phyloP scores from a whole-genome alignment of 345 rosid genomes.

The Clarkia xantiana region DNA sequence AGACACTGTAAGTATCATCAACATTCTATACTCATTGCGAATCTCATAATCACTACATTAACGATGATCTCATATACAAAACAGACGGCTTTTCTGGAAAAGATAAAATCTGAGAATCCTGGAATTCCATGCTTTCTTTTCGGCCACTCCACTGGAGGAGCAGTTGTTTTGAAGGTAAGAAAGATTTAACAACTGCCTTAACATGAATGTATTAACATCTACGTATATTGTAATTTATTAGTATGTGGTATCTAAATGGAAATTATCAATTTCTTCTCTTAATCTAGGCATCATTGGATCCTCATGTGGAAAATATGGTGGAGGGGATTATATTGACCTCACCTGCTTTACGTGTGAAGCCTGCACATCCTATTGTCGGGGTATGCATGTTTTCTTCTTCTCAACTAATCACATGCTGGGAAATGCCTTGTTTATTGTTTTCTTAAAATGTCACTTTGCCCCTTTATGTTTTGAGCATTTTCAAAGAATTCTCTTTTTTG shows the following conservation, averaged over 20 bases:
- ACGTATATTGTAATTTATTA: too few relatives aligned
- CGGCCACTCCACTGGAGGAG: slow-evolving; percentile 98
- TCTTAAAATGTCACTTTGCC: background rate
- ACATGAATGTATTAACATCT: slow-evolving; percentile 1
- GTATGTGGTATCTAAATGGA: background rate
- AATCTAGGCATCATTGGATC: slow-evolving; percentile 63
- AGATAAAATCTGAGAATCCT: slow-evolving; percentile 57
- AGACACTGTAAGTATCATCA: slow-evolving; percentile 60
- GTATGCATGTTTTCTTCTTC: slow-evolving; percentile 21
- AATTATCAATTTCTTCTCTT: slow-evolving; percentile 1
- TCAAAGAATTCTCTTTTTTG: too few relatives aligned
- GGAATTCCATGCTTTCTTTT: slow-evolving; percentile 90
- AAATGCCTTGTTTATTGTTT: background rate
- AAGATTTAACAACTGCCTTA: background rate
- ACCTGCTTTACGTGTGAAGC: slow-evolving; percentile 90
- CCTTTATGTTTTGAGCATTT: background rate
- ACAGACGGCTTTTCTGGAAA: slow-evolving; percentile 80
- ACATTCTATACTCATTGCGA: too few relatives aligned
- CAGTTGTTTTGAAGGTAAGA: slow-evolving; percentile 87
- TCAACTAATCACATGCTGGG: too few relatives aligned
- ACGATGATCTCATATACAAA: background rate
- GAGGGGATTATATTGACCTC: slow-evolving; percentile 79
- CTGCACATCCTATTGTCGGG: slow-evolving; percentile 92
- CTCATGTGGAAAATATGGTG: slow-evolving; percentile 43
- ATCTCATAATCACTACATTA: too few relatives aligned